These are phyloP conservation scores for Malus asiatica DNA, from an alignment of 306 rosid genomes.

Conservation along the genomic window DNA sequence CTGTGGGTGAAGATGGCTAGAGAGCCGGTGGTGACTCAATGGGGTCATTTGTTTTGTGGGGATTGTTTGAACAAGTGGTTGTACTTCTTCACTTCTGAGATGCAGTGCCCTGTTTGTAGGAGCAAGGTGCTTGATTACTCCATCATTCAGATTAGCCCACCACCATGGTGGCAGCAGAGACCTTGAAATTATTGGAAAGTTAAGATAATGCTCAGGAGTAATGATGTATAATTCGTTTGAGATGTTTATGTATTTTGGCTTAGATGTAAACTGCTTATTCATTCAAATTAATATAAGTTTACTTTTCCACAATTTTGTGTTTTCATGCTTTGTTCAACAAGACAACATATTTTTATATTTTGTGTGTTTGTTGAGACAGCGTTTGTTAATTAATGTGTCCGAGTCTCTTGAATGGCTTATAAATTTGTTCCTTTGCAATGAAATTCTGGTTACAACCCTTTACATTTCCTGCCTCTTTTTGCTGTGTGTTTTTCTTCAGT, in stretches of 20 bases:
- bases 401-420: neutral
- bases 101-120: neutral
- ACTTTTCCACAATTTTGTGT: neutral
- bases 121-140: too few relatives aligned
- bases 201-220: neutral
- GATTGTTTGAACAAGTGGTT: neutral
- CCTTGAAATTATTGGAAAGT: neutral
- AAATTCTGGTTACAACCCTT: neutral
- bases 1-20: neutral
- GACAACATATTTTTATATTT: neutral
- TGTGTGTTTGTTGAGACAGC: neutral
- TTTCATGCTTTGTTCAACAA: neutral
- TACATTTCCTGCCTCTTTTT: neutral
- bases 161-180: neutral
- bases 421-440: neutral
- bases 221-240: neutral
- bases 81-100: neutral
- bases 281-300: neutral
- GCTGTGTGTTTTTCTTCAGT: too few relatives aligned
- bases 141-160: too few relatives aligned
- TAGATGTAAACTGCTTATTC: neutral
- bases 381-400: neutral
- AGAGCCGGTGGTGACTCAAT: neutral
- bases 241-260: neutral
- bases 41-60: neutral